A percentile compares a stretch with the other conserved stretches of the same genome.
Conservation (phyloP, 306 rosid species). For the Castanospermum australe region DNA sequence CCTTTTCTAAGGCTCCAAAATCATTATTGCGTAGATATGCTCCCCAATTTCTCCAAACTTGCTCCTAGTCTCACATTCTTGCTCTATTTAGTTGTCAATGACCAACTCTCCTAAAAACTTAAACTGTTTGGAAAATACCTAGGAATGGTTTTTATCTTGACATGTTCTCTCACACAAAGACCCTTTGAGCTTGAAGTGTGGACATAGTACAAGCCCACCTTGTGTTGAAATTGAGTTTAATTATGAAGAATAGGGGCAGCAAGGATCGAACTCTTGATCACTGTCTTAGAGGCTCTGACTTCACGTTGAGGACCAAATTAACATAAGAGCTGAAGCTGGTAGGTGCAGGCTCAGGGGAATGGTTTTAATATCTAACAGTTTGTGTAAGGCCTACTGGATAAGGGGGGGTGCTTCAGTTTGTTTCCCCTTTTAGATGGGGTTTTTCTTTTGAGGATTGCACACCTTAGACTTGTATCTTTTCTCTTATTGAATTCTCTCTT, state of each 20-base stretch:
- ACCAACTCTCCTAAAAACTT: background rate
- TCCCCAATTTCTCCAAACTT: too few species aligned
- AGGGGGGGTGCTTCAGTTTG: too few species aligned
- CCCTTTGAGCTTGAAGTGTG: background rate
- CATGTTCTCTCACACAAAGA: background rate
- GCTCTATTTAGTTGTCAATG: too few species aligned
- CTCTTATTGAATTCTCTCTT: background rate
- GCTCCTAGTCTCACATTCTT: too few species aligned
- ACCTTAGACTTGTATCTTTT: background rate
- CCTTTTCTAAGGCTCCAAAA: too few species aligned
- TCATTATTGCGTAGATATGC: too few species aligned
- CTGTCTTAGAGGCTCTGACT: background rate
- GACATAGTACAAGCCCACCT: background rate
- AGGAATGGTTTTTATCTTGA: background rate
- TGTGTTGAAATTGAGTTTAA: background rate
- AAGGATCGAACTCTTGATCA: background rate
- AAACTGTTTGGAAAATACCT: background rate
- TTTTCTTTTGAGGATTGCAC: background rate
- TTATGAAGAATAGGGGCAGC: background rate
- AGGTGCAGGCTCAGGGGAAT: background rate
- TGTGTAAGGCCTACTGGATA: background rate
- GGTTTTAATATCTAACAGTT: background rate
- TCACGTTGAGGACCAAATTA: too few species aligned
- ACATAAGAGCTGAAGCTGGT: background rate
- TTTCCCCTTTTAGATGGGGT: too few species aligned